Conservation (phyloP, 2,329 filamentous ascomycete species). For the Pyrenochaeta sp. region DNA sequence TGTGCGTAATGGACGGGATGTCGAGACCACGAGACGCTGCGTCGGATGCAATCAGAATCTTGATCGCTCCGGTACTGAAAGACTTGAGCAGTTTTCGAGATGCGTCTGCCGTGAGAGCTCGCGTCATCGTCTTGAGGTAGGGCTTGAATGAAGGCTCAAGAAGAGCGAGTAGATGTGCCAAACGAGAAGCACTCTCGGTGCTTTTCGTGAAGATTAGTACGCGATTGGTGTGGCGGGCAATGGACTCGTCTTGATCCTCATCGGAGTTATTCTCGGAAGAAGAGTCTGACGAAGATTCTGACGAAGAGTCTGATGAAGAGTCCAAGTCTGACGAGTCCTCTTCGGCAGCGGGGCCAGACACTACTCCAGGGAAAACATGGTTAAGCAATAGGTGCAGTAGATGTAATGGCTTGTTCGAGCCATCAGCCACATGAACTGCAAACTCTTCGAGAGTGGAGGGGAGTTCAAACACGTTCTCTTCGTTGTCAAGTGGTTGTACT, state of each 20-base stretch:
- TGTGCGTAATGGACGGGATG: constrained; percentile 77
- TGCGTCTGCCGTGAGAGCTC: constrained; percentile 75
- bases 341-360: constrained; percentile 17
- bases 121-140: constrained; percentile 75
- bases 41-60: constrained; percentile 87
- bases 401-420: constrained; percentile 74
- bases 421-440: constrained; percentile 57
- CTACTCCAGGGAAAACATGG: constrained; percentile 49
- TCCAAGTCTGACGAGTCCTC: constrained; percentile 18
- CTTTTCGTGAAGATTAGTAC: constrained; percentile 89
- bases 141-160: constrained; percentile 66
- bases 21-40: constrained; percentile 93
- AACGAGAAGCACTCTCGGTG: constrained; percentile 84
- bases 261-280: constrained; percentile 21
- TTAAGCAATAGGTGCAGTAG: constrained; percentile 77
- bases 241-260: constrained; percentile 7
- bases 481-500: constrained; percentile 26
- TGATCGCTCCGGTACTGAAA: constrained; percentile 69
- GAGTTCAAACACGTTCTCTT: constrained; percentile 61
- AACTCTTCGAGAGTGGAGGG: constrained; percentile 59
- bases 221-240: constrained; percentile 33
- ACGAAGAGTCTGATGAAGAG: constrained; percentile 10
- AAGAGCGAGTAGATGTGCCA: constrained; percentile 78
- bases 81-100: constrained; percentile 71
- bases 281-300: constrained; percentile 16